Evolutionary conservation across 78 protist species (phyloP).

Genomic region (Dictyostelium brefeldianum): DNA sequence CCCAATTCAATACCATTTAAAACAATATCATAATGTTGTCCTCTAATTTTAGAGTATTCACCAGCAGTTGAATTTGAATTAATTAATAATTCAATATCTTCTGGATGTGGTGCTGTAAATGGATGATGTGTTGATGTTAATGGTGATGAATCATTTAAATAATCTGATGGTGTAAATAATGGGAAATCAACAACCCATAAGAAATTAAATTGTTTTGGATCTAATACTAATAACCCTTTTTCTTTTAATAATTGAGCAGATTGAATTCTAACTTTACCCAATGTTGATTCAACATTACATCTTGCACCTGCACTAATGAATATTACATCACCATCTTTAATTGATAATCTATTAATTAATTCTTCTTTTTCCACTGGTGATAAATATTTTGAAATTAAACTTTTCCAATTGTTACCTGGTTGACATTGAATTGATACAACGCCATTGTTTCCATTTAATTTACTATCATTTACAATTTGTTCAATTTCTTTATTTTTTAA

Average conservation of each 20-base stretch:
- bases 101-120: constrained; percentile 93
- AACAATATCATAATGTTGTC: constrained; percentile 92
- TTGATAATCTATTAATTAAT: not conserved
- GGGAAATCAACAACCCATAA: constrained; percentile 96
- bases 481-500: constrained; percentile 40
- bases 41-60: constrained; percentile 54
- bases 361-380: not conserved
- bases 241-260: constrained; percentile 38
- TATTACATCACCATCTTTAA: constrained; percentile 59
- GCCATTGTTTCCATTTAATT: not conserved
- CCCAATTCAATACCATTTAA: constrained; percentile 94
- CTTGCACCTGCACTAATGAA: constrained; percentile 75
- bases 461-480: not conserved
- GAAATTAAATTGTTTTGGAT: constrained; percentile 85
- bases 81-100: constrained; percentile 55
- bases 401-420: constrained; percentile 30
- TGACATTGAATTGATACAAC: not conserved
- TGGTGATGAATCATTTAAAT: constrained; percentile 31
- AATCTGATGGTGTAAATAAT: constrained; percentile 78
- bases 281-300: constrained; percentile 30
- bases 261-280: constrained; percentile 46
- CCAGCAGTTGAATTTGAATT: not conserved
- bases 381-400: constrained; percentile 15
- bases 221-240: constrained; percentile 15
- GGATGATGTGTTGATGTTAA: constrained; percentile 91